Base-by-base conservation (phyloP, 257 asterid genomes). In the Euphrasia confusa region DNA sequence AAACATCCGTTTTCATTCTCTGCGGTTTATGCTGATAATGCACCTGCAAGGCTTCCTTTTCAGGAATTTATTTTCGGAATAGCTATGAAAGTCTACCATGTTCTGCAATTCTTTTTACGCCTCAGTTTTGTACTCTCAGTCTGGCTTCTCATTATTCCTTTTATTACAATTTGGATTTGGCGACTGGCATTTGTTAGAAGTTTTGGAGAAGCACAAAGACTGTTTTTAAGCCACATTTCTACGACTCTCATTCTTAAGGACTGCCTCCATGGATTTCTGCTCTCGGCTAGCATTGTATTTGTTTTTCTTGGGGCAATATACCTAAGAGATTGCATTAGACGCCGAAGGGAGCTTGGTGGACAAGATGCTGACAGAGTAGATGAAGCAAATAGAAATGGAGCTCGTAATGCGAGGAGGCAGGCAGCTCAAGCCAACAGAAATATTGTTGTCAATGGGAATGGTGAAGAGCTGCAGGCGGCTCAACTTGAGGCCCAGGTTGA, bases 81-180 rank as follows among this genome's bases (percentile, higher is more conserved):
- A 78, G 93, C 87, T 50, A 83, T 87, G 91, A 92, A 92, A 76
- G 88, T 96, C 28, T 92, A 94, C 75, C 96, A 89, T 70, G 95
- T 86, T 62, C 80, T 92, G 69, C 97, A 86, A 56, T 92, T 92
- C 80, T 84, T 92, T 76, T 44, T 92, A 55, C 93, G 99, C 61
- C 95, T 93, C 26, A 85, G 95, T 76, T 93, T 93, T 55, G 97
- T 93, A 21, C 95, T 93, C 27, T 83, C 94, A 26, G 97, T 93
- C 69, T 93, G 99, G 99, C 97, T 93, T 68, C 89, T 93, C 66
- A 85, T 87, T 45, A 93, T 93, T 50, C 99, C 99, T 0, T 93
- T 93, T 37, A 89, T 93, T 68, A 93, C 99, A 42, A 87, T 93
- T 73, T 93, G 99, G 99, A 93, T 93, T 71, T 93, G 99, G 99